Percentiles rank a stretch among this genome's conserved stretches.
These are phyloP conservation scores for Thermoascus crustaceus DNA, from an alignment of 2,329 filamentous ascomycete genomes.

Conservation along the genomic window DNA sequence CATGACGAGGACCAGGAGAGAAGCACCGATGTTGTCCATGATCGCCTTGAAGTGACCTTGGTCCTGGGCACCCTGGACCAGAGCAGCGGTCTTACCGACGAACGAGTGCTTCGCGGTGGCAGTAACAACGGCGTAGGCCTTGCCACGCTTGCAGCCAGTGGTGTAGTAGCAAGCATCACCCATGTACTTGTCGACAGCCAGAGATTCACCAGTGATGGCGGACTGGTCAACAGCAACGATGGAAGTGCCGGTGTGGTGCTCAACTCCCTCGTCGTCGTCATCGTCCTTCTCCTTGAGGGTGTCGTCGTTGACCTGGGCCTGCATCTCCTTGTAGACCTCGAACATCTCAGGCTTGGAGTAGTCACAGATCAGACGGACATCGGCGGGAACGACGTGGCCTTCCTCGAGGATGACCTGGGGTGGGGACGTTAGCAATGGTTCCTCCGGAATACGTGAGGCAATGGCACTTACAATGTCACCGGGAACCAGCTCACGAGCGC, in stretches of 20 bases:
- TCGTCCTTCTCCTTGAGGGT: constrained; percentile 51
- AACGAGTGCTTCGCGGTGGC: constrained; percentile 64
- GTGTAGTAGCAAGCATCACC: constrained; percentile 70
- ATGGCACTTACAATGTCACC: constrained; percentile 58
- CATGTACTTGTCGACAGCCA: constrained; percentile 56
- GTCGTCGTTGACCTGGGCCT: constrained; percentile 52
- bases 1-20: constrained; percentile 66
- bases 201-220: constrained; percentile 72
- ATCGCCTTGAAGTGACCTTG: constrained; percentile 74
- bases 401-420: constrained; percentile 60
- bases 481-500: constrained; percentile 63
- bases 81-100: constrained; percentile 65
- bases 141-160: constrained; percentile 73
- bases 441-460: background rate
- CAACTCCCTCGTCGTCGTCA: constrained; percentile 50
- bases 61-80: constrained; percentile 68
- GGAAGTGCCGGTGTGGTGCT: constrained; percentile 54
- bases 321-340: constrained; percentile 58
- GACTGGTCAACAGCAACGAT: constrained; percentile 69
- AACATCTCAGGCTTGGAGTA: constrained; percentile 61
- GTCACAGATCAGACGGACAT: constrained; percentile 64
- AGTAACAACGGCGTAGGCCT: constrained; percentile 61
- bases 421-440: constrained; percentile 5
- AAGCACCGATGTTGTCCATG: constrained; percentile 73
- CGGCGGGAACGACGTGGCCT: constrained; percentile 61